Base-by-base conservation (phyloP, 1,284 basidiomycete genomes). In the Heterobasidion annosum region DNA sequence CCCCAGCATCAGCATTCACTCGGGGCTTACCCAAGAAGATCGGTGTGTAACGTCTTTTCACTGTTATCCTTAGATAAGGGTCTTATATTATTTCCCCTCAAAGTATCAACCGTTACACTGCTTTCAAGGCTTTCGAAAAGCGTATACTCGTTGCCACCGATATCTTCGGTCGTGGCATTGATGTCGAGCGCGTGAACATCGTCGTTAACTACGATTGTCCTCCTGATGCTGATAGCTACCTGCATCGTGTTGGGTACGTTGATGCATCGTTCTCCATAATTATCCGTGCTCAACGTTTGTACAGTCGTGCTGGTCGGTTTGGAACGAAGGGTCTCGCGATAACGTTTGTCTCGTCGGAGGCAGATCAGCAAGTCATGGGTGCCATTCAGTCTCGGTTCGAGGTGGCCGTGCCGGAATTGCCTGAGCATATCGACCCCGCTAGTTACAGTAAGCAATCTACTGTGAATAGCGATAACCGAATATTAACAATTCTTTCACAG, bases 241-340 rank as follows among this genome's bases (percentile, higher is more conserved):
- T 99, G 54, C 97, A 99, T 74, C 90, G 97, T 73, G 97, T 99
- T 57, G 97, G 95, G 87, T 89, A 65, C 8, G 19, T 15, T 7
- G 9, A 12, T 34, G 13, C 32, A 44, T 9, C 32, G 19, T 40
- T 34, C 55, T 33, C 48, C 15, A 16, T 50, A 52, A 13, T 44
- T 34, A 35, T 16, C 15, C 48, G 7, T 45, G 56, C 34, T 55
- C 16, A n/a, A 50, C 55, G 32, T 45, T 53, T n/a, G n/a, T 54
- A 16, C 61, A 89, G 88, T 63, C 95, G 97, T 79, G 97, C 97
- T 61, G 97, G 97, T 63, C 92, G 97, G 64, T 99, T 99, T 73
- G 97, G 97, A 61, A 99, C 97, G 48, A 99, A 99, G 74, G 97
- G 97, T 82, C 83, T 99, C 43, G 95, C 95, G n/a, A 94, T 99